Conservation (phyloP, 257 asterid species). For the Coffea canephora region DNA sequence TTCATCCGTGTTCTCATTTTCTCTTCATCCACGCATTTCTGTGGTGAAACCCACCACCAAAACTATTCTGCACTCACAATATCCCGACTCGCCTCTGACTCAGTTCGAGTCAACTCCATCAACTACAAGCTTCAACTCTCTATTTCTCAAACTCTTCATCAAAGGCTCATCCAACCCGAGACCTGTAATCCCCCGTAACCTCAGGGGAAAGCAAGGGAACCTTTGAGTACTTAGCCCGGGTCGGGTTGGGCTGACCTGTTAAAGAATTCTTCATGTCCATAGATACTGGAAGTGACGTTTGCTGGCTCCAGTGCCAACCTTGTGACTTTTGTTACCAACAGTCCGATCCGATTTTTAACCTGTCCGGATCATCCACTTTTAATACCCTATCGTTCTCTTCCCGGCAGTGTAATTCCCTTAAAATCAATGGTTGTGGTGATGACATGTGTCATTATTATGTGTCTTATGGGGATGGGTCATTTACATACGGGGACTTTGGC, state of each 20-base stretch:
- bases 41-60: conserved; percentile 8
- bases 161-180: background rate
- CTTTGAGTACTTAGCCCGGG: conserved; percentile 56
- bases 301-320: conserved; percentile 72
- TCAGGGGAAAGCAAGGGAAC: conserved; percentile 53
- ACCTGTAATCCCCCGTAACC: conserved; percentile 38
- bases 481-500: conserved; percentile 42
- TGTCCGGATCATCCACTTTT: conserved; percentile 46
- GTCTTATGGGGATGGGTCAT: conserved; percentile 64
- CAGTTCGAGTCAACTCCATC: conserved; percentile 40
- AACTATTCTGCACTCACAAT: conserved; percentile 51
- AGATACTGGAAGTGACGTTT: conserved; percentile 67
- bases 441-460: conserved; percentile 43
- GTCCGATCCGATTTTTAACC: conserved; percentile 50
- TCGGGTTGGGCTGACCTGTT: conserved; percentile 65
- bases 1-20: conserved; percentile 28
- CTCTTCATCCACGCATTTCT: conserved; percentile 51
- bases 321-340: conserved; percentile 57
- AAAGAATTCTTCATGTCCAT: conserved; percentile 33
- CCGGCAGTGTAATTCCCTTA: conserved; percentile 39
- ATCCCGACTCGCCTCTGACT: conserved; percentile 49
- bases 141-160: background rate
- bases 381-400: conserved; percentile 36
- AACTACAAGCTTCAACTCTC: conserved; percentile 22
- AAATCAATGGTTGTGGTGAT: conserved; percentile 30